A percentile compares a stretch with the other conserved stretches of the same genome.
Evolutionary conservation across 2,329 filamentous ascomycete species (phyloP).

Genomic region (Epichloe amarillans): DNA sequence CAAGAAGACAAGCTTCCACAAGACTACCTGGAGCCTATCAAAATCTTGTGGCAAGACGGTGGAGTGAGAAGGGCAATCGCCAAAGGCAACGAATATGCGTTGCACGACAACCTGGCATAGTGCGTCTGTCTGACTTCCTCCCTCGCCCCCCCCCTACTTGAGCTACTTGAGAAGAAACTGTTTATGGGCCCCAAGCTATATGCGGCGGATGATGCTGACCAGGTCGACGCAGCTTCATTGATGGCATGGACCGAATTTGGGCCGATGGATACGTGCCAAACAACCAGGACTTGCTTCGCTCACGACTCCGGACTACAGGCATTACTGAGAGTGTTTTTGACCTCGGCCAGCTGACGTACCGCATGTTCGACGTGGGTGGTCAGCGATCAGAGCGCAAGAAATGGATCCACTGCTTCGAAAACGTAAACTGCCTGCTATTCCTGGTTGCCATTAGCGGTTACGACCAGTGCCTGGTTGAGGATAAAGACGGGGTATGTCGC

Average conservation of each 20-base stretch:
- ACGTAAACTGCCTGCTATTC: slow-evolving; percentile 84
- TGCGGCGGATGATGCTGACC: background rate
- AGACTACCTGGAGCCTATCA: slow-evolving; percentile 70
- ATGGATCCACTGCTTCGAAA: slow-evolving; percentile 98
- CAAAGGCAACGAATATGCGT: slow-evolving; percentile 90
- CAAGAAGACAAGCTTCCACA: slow-evolving; percentile 67
- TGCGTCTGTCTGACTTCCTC: slow-evolving; percentile 39
- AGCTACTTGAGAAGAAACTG: background rate
- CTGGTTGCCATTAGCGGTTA: slow-evolving; percentile 92
- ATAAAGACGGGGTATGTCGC: slow-evolving; percentile 68
- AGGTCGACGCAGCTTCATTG: slow-evolving; percentile 55
- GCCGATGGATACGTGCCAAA: slow-evolving; percentile 69
- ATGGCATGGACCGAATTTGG: slow-evolving; percentile 64
- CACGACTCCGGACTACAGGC: slow-evolving; percentile 94
- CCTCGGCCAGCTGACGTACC: slow-evolving; percentile 85
- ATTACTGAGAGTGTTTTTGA: slow-evolving; percentile 96
- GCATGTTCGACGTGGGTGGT: slow-evolving; percentile 95
- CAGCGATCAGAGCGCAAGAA: slow-evolving; percentile 96
- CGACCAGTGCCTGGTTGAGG: slow-evolving; percentile 90
- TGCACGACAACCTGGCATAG: slow-evolving; percentile 94
- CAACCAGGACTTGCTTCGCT: slow-evolving; percentile 87
- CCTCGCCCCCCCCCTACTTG: background rate
- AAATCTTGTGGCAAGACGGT: slow-evolving; percentile 67
- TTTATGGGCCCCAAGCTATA: background rate
- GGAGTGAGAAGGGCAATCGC: slow-evolving; percentile 80